Base-by-base conservation (phyloP, 805 yeast species). In the Candida chilensis region DNA sequence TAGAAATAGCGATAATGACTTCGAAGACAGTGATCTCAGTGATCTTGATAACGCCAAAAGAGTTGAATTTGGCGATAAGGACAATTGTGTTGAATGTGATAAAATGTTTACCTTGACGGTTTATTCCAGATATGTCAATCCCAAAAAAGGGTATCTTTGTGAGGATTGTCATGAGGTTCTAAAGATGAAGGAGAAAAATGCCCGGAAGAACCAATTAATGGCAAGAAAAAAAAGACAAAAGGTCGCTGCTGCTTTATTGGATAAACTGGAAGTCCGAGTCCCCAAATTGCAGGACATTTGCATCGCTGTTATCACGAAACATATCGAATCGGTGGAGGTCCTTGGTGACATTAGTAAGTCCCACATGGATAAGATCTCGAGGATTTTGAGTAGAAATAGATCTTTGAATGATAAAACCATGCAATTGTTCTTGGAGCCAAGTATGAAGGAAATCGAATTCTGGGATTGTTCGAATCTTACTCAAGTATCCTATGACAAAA, bases 381-480 rank as follows among this genome's bases (percentile, higher is more conserved):
- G 74, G 31, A 87, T 94, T 35, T 52, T 92, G 18, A 76, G 92
- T 15, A 76, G 83, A 34, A 92, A 88, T 53, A 57, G 99, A 31
- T 80, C 92, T 0, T 58, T 92, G 28, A 73, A 79, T 44, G 76
- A 80, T 38, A 58, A 68, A 12, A 87, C 96, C 0, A 51, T 88
- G 48, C 58, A 76, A 27, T 60, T 92, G 28, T 90, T 92, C 46
- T 56, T 92, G 31, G 74, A 75, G 28, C 68, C 85, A 0, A 63
- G 67, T 11, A 48, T 75, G 29, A 68, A 54, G 32, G 50, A 56
- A 3, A 54, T 92, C 17, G 82, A 82, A 37, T 75, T 92, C 38
- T 85, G 95, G 87, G 99, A 92, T 54, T 92, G 99, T 50, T 86
- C 96, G 0, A 76, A 74, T 29, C 64, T 92, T 12, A 71, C 74